Percentiles rank a stretch among this genome's conserved stretches.
Evolutionary conservation across 495 filamentous ascomycete genomes (phyloP).

Genomic region (Hyaloscypha hepaticicola): DNA sequence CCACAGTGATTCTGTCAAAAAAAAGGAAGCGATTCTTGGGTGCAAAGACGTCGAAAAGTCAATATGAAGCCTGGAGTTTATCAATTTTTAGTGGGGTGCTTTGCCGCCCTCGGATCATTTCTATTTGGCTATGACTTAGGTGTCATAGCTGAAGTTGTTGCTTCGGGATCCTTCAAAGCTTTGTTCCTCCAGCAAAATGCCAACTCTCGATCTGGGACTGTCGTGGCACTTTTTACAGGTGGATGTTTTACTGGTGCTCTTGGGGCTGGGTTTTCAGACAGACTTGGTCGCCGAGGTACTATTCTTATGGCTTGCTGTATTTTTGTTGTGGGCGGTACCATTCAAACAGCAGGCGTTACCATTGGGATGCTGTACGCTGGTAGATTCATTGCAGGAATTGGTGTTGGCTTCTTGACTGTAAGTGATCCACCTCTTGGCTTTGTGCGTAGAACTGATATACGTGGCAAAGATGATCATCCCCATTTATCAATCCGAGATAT

Average conservation of each 20-base stretch:
- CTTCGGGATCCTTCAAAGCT: conserved; percentile 25
- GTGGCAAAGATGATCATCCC: conserved; percentile 33
- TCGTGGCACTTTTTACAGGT: conserved; percentile 44
- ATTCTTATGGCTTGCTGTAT: conserved; percentile 41
- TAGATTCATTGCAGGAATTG: conserved; percentile 41
- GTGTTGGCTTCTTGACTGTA: conserved; percentile 32
- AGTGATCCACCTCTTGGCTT: background rate
- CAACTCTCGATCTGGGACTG: conserved; percentile 34
- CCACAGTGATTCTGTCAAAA: background rate
- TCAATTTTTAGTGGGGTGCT: conserved; percentile 17
- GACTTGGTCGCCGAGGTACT: conserved; percentile 28
- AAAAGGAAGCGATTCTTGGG: background rate
- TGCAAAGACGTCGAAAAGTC: background rate
- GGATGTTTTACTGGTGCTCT: conserved; percentile 32
- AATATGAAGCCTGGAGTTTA: conserved; percentile 12
- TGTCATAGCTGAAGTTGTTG: conserved; percentile 41
- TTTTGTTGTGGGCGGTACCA: conserved; percentile 41
- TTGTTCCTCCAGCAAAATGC: background rate
- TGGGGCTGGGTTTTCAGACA: conserved; percentile 11
- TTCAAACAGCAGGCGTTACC: conserved; percentile 40
- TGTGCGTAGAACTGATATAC: background rate
- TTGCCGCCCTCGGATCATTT: conserved; percentile 19
- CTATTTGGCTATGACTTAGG: conserved; percentile 32
- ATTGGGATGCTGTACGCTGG: conserved; percentile 41
- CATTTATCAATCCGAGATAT: conserved; percentile 50